Conservation (phyloP, 2,329 filamentous ascomycete species). For the Arthrobotrys conoides region DNA sequence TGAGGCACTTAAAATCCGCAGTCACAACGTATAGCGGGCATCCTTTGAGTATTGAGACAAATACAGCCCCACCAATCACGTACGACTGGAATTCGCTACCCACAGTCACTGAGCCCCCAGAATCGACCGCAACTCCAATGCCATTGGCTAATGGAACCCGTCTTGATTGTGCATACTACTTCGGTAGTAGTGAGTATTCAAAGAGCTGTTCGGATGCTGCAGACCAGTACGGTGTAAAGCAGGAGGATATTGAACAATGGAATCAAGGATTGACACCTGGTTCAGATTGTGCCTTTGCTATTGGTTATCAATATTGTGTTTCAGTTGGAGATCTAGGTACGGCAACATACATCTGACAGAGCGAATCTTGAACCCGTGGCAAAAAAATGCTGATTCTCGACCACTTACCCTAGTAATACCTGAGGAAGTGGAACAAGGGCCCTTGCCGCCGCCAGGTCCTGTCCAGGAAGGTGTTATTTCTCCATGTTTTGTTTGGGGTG, state of each 20-base stretch:
- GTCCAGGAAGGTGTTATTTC: conserved; percentile 44
- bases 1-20: conserved; percentile 9
- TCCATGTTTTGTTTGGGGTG: conserved; percentile 26
- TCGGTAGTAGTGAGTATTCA: conserved; percentile 61
- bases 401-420: conserved; percentile 29
- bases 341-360: too few species aligned
- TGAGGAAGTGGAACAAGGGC: conserved; percentile 31
- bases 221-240: conserved; percentile 37
- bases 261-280: conserved; percentile 41
- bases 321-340: conserved; percentile 50
- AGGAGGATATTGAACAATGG: conserved; percentile 44
- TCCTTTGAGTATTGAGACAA: conserved; percentile 47
- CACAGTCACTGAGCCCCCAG: conserved; percentile 33
- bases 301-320: conserved; percentile 52
- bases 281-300: conserved; percentile 33
- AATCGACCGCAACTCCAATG: conserved; percentile 41
- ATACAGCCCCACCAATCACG: conserved; percentile 37
- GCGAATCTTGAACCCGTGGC: not conserved
- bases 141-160: conserved; percentile 62
- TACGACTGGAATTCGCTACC: conserved; percentile 41
- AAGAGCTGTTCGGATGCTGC: conserved; percentile 53
- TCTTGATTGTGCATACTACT: conserved; percentile 63
- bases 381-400: conserved; percentile 30
- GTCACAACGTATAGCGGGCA: conserved; percentile 61
- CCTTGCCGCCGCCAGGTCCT: conserved; percentile 30